Base-by-base conservation (phyloP, 306 rosid species). In the Medicago ruthenica region DNA sequence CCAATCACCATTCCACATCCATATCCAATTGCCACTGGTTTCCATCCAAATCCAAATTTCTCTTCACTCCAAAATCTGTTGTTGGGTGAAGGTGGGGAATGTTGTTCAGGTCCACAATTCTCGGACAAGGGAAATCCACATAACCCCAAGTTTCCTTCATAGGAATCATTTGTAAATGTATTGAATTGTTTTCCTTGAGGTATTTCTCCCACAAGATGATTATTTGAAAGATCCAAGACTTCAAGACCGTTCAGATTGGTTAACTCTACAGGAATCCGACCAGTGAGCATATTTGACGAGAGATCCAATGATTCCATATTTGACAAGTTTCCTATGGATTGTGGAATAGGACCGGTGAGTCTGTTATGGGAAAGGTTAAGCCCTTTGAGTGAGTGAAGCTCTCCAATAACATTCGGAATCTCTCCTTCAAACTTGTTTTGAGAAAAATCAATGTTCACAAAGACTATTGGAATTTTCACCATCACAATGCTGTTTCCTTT, bases 1-100 rank as follows among this genome's bases (percentile, higher is more conserved):
- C 83, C 81, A 74, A 82, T 37, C 3, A 79, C 50, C 27, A 68
- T 15, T 67, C 80, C 84, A 78, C 85, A 77, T 77, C 72, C 85
- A 71, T 80, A 86, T 60, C 84, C 85, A 9, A 74, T 40, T 2
- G 79, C 72, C 45, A 78, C 66, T 4, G 59, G 51, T 62, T 83
- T 79, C 86, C 86, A 82, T 14, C 77, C 81, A 75, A 85, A 68
- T 64, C 72, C 63, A 22, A 58, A 58, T 58, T 58, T 58, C 9
- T 58, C 16, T 11, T 58, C 37, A 11, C 27, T 18, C 60, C 11
- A 24, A 0, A 27, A 12, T n/a, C n/a, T n/a, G 2, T 1, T 27
- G 3, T 3, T 31, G 10, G 34, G 3, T 6, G 69, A 20, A 14
- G 69, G 17, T 9, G 57, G 53, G 17, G 22, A 9, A 9, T 50